Base-by-base conservation (phyloP, 495 filamentous ascomycete genomes). In the Talaromyces stipitatus region DNA sequence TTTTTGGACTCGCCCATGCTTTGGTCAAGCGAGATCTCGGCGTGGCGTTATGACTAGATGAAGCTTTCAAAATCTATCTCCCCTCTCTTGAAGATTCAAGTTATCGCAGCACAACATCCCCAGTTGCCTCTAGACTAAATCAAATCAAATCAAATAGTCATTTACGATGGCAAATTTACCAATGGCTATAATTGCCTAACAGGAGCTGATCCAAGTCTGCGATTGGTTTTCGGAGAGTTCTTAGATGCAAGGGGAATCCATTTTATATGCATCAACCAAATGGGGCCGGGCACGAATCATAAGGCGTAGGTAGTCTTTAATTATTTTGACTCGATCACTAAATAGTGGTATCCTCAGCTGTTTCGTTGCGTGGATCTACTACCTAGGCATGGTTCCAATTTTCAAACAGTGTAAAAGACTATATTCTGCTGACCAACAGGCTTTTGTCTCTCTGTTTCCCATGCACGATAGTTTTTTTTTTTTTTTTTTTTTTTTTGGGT, bases 171-270 rank as follows among this genome's bases (percentile, higher is more conserved):
- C n/a, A 18, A 41, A 41, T 41, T n/a, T 7, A 10, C 22, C 4
- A 6, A 47, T 54, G 54, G 36, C 32, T 43, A 41, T 45, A 26
- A 45, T 55, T 43, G 32, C 36, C 26, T 26, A 22, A 11, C 29
- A 11, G 26, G 12, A 18, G 7, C 54, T 45, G 54, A 45, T 55
- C 33, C 33, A 36, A 23, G 51, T 23, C 29, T 26, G n/a, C n/a
- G 10, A 65, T 66, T 66, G 62, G 64, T 30, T 56, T 33, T 45
- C 58, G 50, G 46, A 54, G 38, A 69, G 62, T 74, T 29, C 14
- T 71, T 73, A 69, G 69, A 71, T 68, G 70, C 69, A 76, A 76
- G 73, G 73, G 67, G 69, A 68, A 45, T 46, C 16, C 36, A 59
- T 54, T 38, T 55, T 43, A 55, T 55, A 32, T 55, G 54, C 54